A percentile compares a stretch with the other conserved stretches of the same genome.
Evolutionary conservation across 2,329 filamentous ascomycete genomes (phyloP).

Genomic region (Colletotrichum higginsianum): DNA sequence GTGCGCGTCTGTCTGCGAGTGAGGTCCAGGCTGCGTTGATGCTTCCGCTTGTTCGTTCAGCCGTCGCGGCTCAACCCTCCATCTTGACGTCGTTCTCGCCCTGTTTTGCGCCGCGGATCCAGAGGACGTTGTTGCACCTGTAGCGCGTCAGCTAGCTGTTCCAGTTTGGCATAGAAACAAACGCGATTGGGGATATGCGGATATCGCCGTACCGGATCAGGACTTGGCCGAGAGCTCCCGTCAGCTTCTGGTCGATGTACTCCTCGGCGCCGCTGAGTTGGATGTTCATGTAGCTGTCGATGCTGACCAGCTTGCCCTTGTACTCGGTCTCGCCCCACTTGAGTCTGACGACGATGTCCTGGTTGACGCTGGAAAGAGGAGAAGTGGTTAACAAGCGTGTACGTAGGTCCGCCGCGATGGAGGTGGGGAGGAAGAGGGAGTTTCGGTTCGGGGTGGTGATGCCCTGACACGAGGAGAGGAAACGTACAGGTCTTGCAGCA

Average conservation of each 20-base stretch:
- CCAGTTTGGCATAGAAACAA: not conserved
- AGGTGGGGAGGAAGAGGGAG: not conserved
- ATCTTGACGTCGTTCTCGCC: slow-evolving; percentile 71
- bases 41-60: slow-evolving; percentile 23
- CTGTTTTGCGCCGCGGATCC: slow-evolving; percentile 77
- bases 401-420: slow-evolving; percentile 1
- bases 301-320: slow-evolving; percentile 91
- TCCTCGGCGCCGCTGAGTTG: slow-evolving; percentile 93
- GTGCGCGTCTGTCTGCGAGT: no score
- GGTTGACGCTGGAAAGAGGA: slow-evolving; percentile 77
- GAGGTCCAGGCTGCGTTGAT: slow-evolving; percentile 18
- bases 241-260: slow-evolving; percentile 89
- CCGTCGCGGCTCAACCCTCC: slow-evolving; percentile 59
- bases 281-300: slow-evolving; percentile 99
- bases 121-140: slow-evolving; percentile 97
- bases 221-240: slow-evolving; percentile 89
- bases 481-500: slow-evolving; percentile 91
- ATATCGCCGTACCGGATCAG: slow-evolving; percentile 80
- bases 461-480: no score
- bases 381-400: slow-evolving; percentile 23
- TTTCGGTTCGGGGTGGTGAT: not conserved
- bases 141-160: slow-evolving; percentile 10
- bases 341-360: slow-evolving; percentile 90
- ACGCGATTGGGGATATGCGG: not conserved
- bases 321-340: slow-evolving; percentile 99